Evolutionary conservation across 208 protist genomes (phyloP).

Genomic region (Wallacemonas collosoma): DNA sequence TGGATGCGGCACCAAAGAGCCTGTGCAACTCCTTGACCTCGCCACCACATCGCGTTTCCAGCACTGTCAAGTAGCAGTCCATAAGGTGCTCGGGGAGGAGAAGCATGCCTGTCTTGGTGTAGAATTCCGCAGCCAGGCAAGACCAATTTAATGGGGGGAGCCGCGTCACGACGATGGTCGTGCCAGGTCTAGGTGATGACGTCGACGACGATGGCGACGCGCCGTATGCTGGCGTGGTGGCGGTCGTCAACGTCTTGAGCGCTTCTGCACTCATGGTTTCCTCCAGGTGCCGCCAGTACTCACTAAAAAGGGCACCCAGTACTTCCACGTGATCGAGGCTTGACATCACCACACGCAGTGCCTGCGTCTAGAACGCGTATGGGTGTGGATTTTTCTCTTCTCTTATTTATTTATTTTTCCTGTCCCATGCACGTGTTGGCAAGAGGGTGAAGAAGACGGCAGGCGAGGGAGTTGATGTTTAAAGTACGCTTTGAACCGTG

Average conservation of each 20-base stretch:
- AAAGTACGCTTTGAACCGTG: no score
- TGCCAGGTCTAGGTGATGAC: not conserved
- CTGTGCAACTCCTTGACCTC: conserved; percentile 25
- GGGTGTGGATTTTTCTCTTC: not conserved
- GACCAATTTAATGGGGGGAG: conserved; percentile 27
- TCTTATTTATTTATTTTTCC: conserved; percentile 11
- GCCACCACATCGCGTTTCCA: conserved; percentile 20
- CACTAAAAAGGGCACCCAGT: conserved; percentile 8
- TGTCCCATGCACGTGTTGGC: not conserved
- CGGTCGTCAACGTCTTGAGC: not conserved
- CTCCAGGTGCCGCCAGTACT: conserved; percentile 15
- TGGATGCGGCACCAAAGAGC: not conserved
- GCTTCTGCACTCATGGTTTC: not conserved
- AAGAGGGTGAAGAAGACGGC: not conserved
- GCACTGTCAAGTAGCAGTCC: conserved; percentile 24
- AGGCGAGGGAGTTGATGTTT: no score
- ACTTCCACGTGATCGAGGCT: conserved; percentile 3
- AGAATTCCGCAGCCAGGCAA: conserved; percentile 28
- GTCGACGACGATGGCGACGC: not conserved
- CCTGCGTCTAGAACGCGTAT: not conserved
- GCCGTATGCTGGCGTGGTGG: not conserved
- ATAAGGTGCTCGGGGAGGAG: conserved; percentile 28
- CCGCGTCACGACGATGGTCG: not conserved
- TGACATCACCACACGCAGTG: conserved; percentile 2
- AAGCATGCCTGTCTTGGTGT: conserved; percentile 28